Conservation (phyloP, 2,329 filamentous ascomycete genomes). For the Cadophora sp. region DNA sequence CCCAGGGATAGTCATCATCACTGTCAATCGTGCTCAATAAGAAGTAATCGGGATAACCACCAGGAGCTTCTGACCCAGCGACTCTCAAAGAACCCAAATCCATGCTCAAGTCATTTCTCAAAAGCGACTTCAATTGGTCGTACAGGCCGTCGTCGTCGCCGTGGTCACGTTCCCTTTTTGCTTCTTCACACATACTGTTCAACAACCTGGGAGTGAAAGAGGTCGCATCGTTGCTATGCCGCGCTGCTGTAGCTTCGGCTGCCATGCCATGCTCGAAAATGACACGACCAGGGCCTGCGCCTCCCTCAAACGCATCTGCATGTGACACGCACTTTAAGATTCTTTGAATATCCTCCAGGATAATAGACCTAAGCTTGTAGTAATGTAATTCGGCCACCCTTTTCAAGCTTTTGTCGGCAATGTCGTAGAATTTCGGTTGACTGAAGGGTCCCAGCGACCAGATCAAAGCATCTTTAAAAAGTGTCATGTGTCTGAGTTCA, state of each 20-base stretch:
- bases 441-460: not conserved
- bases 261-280: too few species aligned
- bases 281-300: too few species aligned
- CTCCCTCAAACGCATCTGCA: too few species aligned
- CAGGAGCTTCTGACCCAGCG: not conserved
- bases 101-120: not conserved
- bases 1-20: slow-evolving; percentile 8
- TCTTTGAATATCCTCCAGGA: not conserved
- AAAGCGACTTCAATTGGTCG: too few species aligned
- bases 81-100: not conserved
- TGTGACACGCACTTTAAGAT: not conserved
- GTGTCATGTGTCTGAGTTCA: slow-evolving; percentile 1
- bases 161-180: too few species aligned
- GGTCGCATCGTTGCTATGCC: too few species aligned
- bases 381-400: not conserved
- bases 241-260: too few species aligned
- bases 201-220: too few species aligned
- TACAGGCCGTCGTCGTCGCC: too few species aligned
- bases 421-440: not conserved
- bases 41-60: not conserved
- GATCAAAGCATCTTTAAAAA: not conserved
- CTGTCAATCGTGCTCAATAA: not conserved
- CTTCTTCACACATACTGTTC: too few species aligned
- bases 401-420: not conserved
- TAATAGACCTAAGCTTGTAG: not conserved